A percentile compares a stretch with the other conserved stretches of the same genome.
These are phyloP conservation scores for Magnaporthiopsis incrustans DNA, from an alignment of 2,329 filamentous ascomycete genomes.

Conservation along the genomic window DNA sequence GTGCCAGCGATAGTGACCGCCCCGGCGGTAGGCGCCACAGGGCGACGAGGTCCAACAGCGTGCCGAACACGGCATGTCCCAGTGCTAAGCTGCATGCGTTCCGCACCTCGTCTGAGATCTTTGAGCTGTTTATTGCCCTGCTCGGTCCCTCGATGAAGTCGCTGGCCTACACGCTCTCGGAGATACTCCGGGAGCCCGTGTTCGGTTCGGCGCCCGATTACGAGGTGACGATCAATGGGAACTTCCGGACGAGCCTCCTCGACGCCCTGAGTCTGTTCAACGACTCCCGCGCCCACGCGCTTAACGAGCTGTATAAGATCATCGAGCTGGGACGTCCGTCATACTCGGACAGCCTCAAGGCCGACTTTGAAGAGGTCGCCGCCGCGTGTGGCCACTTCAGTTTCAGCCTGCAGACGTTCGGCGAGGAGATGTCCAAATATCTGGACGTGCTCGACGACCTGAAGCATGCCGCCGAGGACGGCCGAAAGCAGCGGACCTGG, in stretches of 20 bases:
- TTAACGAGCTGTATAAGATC: conserved; percentile 71
- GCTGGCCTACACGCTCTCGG: conserved; percentile 80
- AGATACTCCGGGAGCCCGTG: conserved; percentile 80
- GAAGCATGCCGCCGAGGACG: conserved; percentile 59
- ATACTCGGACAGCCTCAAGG: conserved; percentile 67
- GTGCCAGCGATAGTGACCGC: conserved; percentile 34
- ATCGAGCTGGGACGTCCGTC: conserved; percentile 60
- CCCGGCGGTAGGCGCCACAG: conserved; percentile 6
- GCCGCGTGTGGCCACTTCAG: conserved; percentile 97
- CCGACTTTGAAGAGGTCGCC: conserved; percentile 93
- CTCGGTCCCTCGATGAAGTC: conserved; percentile 95
- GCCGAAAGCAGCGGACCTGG: conserved; percentile 71
- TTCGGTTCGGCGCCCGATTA: conserved; percentile 63
- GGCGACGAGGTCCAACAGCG: conserved; percentile 8
- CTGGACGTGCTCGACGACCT: conserved; percentile 79
- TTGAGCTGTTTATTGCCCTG: conserved; percentile 79
- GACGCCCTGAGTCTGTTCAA: conserved; percentile 78
- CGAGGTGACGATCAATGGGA: conserved; percentile 66
- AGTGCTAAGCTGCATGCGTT: conserved; percentile 26
- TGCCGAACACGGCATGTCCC: not conserved
- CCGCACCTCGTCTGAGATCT: conserved; percentile 71
- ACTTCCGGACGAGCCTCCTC: conserved; percentile 70
- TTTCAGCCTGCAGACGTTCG: conserved; percentile 84
- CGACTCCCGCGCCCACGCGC: conserved; percentile 63
- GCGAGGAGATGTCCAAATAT: conserved; percentile 79